Evolutionary conservation across 495 filamentous ascomycete species (phyloP), one percentile per base, ranked within the genome.

Genomic region (Xeromyces bisporus): DNA sequence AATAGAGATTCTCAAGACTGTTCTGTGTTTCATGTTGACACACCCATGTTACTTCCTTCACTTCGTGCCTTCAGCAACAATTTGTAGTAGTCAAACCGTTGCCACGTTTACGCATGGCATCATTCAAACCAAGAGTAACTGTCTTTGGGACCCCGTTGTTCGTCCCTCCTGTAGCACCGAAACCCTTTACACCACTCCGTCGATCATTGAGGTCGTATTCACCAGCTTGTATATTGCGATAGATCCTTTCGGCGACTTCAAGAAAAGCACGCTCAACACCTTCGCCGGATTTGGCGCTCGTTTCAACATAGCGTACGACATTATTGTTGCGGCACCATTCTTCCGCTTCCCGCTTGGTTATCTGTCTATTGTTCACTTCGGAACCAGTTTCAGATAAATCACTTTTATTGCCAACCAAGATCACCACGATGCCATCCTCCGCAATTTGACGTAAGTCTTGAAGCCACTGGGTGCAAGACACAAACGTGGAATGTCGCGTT

Each of bases 161-260:
- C 41, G 48, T 23, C 28, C 51, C 44, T 2, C 64, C 69, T 7
- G 65, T 65, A 12, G 64, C 69, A 10, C 69, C 68, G 18, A 69
- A 71, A 9, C 75, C 74, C 53, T 93, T 94, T 23, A 97, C 89
- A n/a, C 89, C 89, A 34, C 75, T 82, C 42, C 87, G 69, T 40
- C 85, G 70, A 56, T 94, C 89, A 54, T 93, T 91, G 39, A 97
- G 60, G 54, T 94, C 85, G 53, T 94, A 94, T 44, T 69, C 80
- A 2, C 89, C 89, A 14, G 76, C 74, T 56, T 92, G 82, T 34
- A 97, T 92, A 53, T 93, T 94, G 51, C 81, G 71, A 58, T 86
- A 92, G 38, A 97, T 94, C 41, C 83, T 66, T 58, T 92, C 80
- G 20, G 89, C 86, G 18, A 93, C 84, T 43, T 89, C 74, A 47